A percentile compares a stretch with the other conserved stretches of the same genome.
phyloP scores from a whole-genome alignment of 2,329 filamentous ascomycete genomes.

The Aureobasidium sp. region DNA sequence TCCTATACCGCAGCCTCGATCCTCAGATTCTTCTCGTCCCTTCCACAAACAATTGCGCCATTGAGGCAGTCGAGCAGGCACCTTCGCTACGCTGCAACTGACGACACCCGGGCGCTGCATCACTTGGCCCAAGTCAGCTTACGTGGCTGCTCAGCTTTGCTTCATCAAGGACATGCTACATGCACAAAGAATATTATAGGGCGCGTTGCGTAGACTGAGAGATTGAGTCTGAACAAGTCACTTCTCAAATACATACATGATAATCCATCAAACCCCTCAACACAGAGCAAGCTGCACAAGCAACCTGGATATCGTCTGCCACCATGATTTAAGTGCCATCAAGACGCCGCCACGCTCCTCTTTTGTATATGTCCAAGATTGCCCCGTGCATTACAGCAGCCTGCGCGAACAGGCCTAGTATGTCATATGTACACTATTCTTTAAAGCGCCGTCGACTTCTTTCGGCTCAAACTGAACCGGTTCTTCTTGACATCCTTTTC shows the following conservation, averaged over 20 bases:
- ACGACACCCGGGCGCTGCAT: no score
- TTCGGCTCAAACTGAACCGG: slow-evolving; percentile 60
- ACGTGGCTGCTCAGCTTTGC: neutral
- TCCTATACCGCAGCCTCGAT: neutral
- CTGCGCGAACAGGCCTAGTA: neutral
- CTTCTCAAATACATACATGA: neutral
- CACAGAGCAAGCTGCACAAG: neutral
- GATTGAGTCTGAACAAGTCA: neutral
- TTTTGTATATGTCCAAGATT: slow-evolving; percentile 6
- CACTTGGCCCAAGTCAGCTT: neutral
- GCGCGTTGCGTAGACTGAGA: neutral
- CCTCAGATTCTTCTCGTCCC: neutral
- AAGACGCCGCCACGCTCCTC: neutral
- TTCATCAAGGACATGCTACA: neutral
- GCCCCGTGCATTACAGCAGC: slow-evolving; percentile 2
- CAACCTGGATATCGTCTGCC: neutral
- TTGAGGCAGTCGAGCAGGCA: neutral
- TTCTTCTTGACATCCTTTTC: slow-evolving; percentile 44
- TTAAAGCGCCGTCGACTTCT: slow-evolving; percentile 45
- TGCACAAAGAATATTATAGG: neutral
- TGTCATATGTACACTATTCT: neutral
- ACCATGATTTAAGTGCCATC: neutral
- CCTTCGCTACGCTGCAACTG: neutral
- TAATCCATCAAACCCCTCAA: slow-evolving; percentile 2
- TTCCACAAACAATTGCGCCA: neutral